Base-by-base conservation (phyloP, 2,329 filamentous ascomycete species). In the Aureobasidium subglaciale region DNA sequence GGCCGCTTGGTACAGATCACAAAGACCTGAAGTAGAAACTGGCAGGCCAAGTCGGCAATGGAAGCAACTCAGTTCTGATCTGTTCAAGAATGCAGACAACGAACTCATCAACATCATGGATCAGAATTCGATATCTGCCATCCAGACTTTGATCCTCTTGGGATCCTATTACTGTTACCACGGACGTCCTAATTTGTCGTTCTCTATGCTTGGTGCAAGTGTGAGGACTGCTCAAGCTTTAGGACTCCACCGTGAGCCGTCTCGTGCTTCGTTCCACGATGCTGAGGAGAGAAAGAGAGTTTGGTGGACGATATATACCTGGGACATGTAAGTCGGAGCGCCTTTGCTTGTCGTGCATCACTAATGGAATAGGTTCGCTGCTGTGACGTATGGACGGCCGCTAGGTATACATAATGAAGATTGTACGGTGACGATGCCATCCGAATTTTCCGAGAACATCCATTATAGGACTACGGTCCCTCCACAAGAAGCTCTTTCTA, bases 271-370 rank as follows among this genome's bases (percentile, higher is more conserved):
- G 1, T 37, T 59, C 1, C 63, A 64, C 24, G 60, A 64, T 13
- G 60, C 62, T 5, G 71, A 74, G 52, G 69, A 72, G 45, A 61
- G 70, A 32, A 71, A 71, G 58, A 58, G 71, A 15, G 65, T 71
- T 0, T 73, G 70, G 70, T 73, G 71, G 71, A 71, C 70, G 1
- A 68, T 73, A 2, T 73, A 73, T 42, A 73, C 70, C 1, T 73
- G 70, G 70, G 71, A 73, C 40, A 61, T 70, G 60, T 59, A 55
- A 27, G 57, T 35, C 8, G 9, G 37, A 20, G 20, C 3, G n/a
- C 37, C 24, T 6, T 18, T 11, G 15, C 15, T n/a, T 16, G 24
- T 13, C 8, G 25, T 13, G 4, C 34, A 29, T 49, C 55, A 27
- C 57, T 46, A n/a, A 10, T 3, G 16, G n/a, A 27, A 18, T 24